These are phyloP conservation scores for Neocatenulostroma microsporum DNA, from an alignment of 2,329 filamentous ascomycete species.

Conservation along the genomic window DNA sequence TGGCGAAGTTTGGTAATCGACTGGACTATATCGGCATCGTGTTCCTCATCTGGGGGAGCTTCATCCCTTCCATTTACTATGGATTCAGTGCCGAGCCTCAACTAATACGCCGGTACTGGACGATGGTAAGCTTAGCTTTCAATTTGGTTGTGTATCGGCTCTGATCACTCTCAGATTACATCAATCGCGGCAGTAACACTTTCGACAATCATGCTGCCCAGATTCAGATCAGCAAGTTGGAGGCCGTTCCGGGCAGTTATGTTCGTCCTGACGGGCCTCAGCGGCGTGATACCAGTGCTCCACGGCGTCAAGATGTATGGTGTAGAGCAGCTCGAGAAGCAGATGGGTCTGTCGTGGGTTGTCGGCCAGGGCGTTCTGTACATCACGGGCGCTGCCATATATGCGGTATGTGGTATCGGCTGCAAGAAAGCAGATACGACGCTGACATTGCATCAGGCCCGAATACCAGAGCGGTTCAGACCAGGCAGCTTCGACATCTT, in stretches of 20 bases:
- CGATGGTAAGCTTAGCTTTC: conserved; percentile 62
- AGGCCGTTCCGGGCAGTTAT: conserved; percentile 78
- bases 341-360: conserved; percentile 76
- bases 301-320: conserved; percentile 68
- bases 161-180: conserved; percentile 54
- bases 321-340: conserved; percentile 54
- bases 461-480: conserved; percentile 71
- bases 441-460: conserved; percentile 42
- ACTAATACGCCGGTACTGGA: conserved; percentile 65
- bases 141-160: too few relatives aligned
- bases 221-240: conserved; percentile 75
- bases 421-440: too few relatives aligned
- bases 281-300: conserved; percentile 72
- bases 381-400: conserved; percentile 75
- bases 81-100: conserved; percentile 65
- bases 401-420: conserved; percentile 73
- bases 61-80: conserved; percentile 81
- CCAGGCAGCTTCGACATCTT: conserved; percentile 82
- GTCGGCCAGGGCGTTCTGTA: conserved; percentile 75
- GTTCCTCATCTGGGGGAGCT: conserved; percentile 81
- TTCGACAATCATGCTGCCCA: conserved; percentile 67
- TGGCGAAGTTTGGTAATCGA: conserved; percentile 81
- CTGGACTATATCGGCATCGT: conserved; percentile 94
- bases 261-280: conserved; percentile 82
- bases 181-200: conserved; percentile 69